Base-by-base conservation (phyloP, 495 filamentous ascomycete genomes). In the Terfezia claveryi region DNA sequence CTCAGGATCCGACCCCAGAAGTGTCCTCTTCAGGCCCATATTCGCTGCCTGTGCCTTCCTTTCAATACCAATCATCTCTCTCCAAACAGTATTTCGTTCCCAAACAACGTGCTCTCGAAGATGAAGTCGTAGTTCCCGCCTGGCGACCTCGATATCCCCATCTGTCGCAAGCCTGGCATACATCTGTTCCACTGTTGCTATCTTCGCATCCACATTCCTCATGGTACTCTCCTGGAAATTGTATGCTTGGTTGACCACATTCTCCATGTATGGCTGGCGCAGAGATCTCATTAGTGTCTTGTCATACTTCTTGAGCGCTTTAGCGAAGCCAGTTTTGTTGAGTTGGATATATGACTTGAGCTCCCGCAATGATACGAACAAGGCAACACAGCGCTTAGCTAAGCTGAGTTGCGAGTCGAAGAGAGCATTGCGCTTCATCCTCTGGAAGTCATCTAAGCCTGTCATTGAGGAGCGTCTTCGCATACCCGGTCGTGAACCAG, bases 31-130 rank as follows among this genome's bases (percentile, higher is more conserved):
- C 53, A 86, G 69, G 14, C 91, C 92, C 58, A 99, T 76, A 57
- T 88, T 94, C 11, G 89, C 91, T 23, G 88, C 91, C 68, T 99
- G 87, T 6, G 87, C 86, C 71, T 93, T 91, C 23, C 91, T 75
- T 71, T 99, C 91, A 58, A 99, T 85, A 54, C 89, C 91, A 63
- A 99, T 99, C 78, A 99, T 89, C 59, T 99, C 91, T 67, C 92
- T 73, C 91, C 91, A 99, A 5, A 99, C 91, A 0, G 91, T 99
- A 61, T 99, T 99, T 50, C 91, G 76, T 63, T 99, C 91, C 92
- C 92, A 99, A 37, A 96, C 87, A 16, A 99, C 89, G 70, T 99
- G 91, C 68, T 99, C 91, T 60, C 91, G 73, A 36, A 99, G 73
- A 66, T 99, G 87, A 20, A 94, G 79, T 49, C 91, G 76, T 46